Conservation (phyloP, 1,139 yeast species). For the Pichia sp. region DNA sequence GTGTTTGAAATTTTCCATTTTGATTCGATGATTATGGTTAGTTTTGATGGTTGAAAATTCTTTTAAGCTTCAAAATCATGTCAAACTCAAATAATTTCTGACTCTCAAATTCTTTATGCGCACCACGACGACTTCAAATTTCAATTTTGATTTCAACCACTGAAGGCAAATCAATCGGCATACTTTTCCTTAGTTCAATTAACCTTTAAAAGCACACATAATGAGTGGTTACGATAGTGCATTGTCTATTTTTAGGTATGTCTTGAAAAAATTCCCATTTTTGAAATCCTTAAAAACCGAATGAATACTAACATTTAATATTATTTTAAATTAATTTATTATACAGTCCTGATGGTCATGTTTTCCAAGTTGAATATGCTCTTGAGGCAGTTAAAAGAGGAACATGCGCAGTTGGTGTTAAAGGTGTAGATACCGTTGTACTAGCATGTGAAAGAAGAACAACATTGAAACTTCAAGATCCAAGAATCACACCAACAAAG, state of each 20-base stretch:
- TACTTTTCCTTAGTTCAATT: not conserved
- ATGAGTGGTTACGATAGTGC: slow-evolving; percentile 99
- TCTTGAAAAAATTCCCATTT: slow-evolving; percentile 16
- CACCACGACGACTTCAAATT: not conserved
- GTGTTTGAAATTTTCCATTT: not conserved
- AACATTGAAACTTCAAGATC: slow-evolving; percentile 90
- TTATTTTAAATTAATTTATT: not conserved
- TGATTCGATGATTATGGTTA: not conserved
- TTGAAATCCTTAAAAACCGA: not conserved
- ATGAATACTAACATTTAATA: slow-evolving; percentile 5
- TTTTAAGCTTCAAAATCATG: not conserved
- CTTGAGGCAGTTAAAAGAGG: slow-evolving; percentile 98
- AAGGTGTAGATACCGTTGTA: slow-evolving; percentile 83
- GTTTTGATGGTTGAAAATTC: not conserved
- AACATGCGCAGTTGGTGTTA: slow-evolving; percentile 95
- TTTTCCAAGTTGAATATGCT: slow-evolving; percentile 97
- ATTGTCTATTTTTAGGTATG: slow-evolving; percentile 90
- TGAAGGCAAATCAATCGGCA: not conserved
- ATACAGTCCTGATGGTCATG: slow-evolving; percentile 95
- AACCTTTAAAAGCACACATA: not conserved
- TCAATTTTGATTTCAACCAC: not conserved
- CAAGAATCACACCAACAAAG: slow-evolving; percentile 91
- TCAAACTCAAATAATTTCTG: not conserved
- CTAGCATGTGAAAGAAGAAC: slow-evolving; percentile 96
- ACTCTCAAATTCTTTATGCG: not conserved